A percentile compares a stretch with the other conserved stretches of the same genome.
These are phyloP conservation scores for Porogramme epimiltina DNA, from an alignment of 1,284 basidiomycete genomes.

Conservation along the genomic window DNA sequence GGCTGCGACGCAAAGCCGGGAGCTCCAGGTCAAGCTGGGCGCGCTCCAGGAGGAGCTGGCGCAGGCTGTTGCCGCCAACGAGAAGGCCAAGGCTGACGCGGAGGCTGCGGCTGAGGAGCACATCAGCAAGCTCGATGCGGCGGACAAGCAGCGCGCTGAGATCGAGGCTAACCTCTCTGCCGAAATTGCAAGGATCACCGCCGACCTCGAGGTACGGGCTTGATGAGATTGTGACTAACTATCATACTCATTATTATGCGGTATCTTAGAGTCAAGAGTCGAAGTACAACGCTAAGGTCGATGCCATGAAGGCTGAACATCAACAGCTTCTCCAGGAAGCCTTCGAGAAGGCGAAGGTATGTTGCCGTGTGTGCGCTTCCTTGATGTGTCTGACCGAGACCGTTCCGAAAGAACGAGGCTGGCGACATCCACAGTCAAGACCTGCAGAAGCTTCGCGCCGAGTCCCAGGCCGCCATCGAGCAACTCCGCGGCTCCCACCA, in stretches of 20 bases:
- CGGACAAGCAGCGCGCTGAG: slow-evolving; percentile 45
- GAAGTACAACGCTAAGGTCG: slow-evolving; percentile 66
- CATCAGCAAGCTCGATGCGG: slow-evolving; percentile 47
- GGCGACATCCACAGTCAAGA: slow-evolving; percentile 67
- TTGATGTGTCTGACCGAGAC: slow-evolving; percentile 3
- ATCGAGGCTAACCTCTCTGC: slow-evolving; percentile 60
- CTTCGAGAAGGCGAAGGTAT: slow-evolving; percentile 77
- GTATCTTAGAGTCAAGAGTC: slow-evolving; percentile 62
- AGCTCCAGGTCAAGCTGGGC: slow-evolving; percentile 47
- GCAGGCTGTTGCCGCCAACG: slow-evolving; percentile 45
- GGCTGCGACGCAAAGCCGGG: slow-evolving; percentile 46
- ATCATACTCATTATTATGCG: not conserved
- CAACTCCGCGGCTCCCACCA: slow-evolving; percentile 68
- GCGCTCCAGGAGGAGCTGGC: slow-evolving; percentile 49
- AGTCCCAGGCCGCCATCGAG: slow-evolving; percentile 65
- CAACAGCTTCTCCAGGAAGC: slow-evolving; percentile 64
- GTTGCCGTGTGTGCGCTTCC: not conserved
- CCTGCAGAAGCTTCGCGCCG: slow-evolving; percentile 65
- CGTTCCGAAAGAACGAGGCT: slow-evolving; percentile 57
- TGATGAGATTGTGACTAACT: not conserved
- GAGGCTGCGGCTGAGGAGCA: slow-evolving; percentile 48
- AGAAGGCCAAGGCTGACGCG: slow-evolving; percentile 49
- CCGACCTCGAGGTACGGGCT: slow-evolving; percentile 62
- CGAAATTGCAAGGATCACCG: slow-evolving; percentile 55
- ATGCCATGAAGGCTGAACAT: slow-evolving; percentile 68